These are phyloP conservation scores for Dactylorhiza incarnata DNA, from an alignment of 106 monocot species.

Conservation along the genomic window DNA sequence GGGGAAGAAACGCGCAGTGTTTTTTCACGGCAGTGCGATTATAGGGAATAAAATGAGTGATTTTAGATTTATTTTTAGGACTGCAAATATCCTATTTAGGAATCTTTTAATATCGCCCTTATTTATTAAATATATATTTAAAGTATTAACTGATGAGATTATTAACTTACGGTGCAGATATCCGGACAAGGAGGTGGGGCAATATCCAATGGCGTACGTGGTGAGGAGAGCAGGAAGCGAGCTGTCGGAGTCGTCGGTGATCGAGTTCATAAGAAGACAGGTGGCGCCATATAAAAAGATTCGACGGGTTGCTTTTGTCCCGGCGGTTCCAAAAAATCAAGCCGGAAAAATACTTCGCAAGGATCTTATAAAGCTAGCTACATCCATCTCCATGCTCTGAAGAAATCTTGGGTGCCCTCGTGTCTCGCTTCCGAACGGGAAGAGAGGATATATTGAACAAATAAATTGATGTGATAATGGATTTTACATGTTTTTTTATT, in stretches of 20 bases:
- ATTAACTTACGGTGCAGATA: slow-evolving; percentile 31
- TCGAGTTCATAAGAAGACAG: slow-evolving; percentile 57
- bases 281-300: slow-evolving; percentile 89
- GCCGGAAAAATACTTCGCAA: slow-evolving; percentile 84
- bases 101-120: too few species aligned
- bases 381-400: slow-evolving; percentile 22
- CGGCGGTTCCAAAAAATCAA: slow-evolving; percentile 66
- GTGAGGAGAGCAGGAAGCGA: slow-evolving; percentile 52
- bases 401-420: background rate
- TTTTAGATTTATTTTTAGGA: too few species aligned
- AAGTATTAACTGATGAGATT: too few species aligned
- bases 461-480: too few species aligned
- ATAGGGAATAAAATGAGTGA: too few species aligned
- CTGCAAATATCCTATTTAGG: too few species aligned
- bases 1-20: too few species aligned
- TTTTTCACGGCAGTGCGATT: too few species aligned
- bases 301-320: slow-evolving; percentile 58
- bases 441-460: too few species aligned
- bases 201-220: slow-evolving; percentile 78
- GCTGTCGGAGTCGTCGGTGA: slow-evolving; percentile 32
- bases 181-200: slow-evolving; percentile 65
- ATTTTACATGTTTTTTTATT: too few species aligned
- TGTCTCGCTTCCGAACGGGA: too few species aligned
- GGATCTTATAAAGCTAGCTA: slow-evolving; percentile 83
- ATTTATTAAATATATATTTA: too few species aligned